Conservation (phyloP, 106 monocot species). For the Dendrobium officinale region DNA sequence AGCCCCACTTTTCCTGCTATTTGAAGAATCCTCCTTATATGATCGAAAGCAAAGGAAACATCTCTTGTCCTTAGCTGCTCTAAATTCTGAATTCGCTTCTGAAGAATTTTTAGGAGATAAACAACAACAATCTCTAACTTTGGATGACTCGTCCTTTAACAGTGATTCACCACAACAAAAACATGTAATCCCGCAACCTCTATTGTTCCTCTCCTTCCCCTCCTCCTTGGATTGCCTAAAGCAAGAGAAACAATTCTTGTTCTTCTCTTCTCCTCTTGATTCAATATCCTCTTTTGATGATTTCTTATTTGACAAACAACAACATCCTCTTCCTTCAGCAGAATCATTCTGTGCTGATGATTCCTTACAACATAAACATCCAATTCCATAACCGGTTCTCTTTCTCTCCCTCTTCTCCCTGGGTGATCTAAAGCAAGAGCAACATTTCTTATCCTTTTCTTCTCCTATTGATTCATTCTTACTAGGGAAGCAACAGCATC, state of each 20-base stretch:
- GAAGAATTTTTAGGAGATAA: background rate
- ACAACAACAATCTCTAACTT: background rate
- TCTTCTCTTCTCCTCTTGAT: background rate
- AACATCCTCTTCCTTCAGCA: background rate
- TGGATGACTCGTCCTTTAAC: background rate
- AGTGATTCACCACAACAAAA: background rate
- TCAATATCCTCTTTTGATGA: background rate
- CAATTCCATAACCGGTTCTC: background rate
- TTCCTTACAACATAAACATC: background rate
- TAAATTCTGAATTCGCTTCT: background rate
- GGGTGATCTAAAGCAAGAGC: background rate
- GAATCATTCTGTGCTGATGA: background rate
- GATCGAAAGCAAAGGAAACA: constrained; percentile 2
- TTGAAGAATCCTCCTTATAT: background rate
- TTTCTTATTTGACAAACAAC: background rate
- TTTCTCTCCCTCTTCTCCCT: background rate
- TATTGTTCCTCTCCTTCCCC: background rate
- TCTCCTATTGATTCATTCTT: background rate
- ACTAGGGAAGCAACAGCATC: background rate
- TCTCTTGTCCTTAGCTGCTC: background rate
- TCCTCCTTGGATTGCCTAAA: constrained; percentile 3
- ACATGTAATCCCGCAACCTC: background rate
- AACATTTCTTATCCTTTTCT: background rate
- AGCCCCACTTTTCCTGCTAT: background rate
- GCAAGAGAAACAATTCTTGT: constrained; percentile 6